Evolutionary conservation across 2,329 filamentous ascomycete species (phyloP), one percentile per base, ranked within the genome.

Genomic region (Chalaropsis ovoidea): DNA sequence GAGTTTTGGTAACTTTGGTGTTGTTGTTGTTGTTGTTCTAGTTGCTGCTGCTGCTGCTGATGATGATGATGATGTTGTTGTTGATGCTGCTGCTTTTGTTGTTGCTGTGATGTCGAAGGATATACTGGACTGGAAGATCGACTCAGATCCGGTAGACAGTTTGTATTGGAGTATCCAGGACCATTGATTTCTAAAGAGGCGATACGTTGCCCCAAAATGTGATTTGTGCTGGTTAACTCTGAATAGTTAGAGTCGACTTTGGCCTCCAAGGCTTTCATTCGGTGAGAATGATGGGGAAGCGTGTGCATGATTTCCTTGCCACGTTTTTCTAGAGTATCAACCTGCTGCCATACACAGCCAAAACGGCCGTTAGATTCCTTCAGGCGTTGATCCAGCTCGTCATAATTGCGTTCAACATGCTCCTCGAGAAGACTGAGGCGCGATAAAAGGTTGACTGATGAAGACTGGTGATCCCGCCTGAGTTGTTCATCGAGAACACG

Each of bases 281-380:
- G 61, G 17, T 62, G 43, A 3, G 65, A 27, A 19, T 65, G 66
- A 3, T 52, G 42, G 13, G 66, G 66, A 27, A 67, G 27, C 2
- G 64, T 68, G 5, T 67, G 66, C 65, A 69, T 63, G 27, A 67
- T 27, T 54, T 69, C 66, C 61, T 67, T 58, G 56, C 65, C 65
- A 31, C 64, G 70, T 71, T 76, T 71, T 65, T 79, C 76, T 35
- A 81, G 70, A 66, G 79, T 76, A 52, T 77, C 74, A 19, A 82
- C 77, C 2, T 78, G 77, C 65, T 79, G 75, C 81, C 82, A 85
- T 41, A 81, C 77, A 17, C 80, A 78, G 67, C 77, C 77, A 39
- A 84, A 77, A 67, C 82, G 82, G 11, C 77, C 77, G 70, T 83
- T 84, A 17, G 80, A 77, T n/a, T 75, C 77, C 68, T 80, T 82